Evolutionary conservation across 1,139 yeast genomes (phyloP).

Genomic region (Debaryomyces nepalensis): DNA sequence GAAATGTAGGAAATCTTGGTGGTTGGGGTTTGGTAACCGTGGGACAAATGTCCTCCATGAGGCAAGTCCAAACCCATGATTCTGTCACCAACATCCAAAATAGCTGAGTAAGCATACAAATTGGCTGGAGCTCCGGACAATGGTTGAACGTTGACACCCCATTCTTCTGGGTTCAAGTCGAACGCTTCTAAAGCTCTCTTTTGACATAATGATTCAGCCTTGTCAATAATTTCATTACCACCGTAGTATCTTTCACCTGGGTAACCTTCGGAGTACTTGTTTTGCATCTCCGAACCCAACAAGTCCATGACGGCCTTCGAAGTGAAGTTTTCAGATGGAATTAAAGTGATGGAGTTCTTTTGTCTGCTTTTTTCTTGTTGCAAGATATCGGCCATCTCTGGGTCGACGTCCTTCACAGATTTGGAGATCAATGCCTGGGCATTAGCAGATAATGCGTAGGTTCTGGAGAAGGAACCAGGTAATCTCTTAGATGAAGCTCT

Average conservation of each 20-base stretch:
- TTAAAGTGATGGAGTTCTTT: conserved; percentile 85
- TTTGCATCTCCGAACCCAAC: conserved; percentile 94
- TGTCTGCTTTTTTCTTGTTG: conserved; percentile 79
- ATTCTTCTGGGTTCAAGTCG: conserved; percentile 69
- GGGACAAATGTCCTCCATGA: conserved; percentile 96
- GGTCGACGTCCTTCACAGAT: conserved; percentile 71
- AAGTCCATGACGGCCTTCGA: conserved; percentile 93
- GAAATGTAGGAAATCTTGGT: conserved; percentile 90
- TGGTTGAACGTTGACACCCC: conserved; percentile 98
- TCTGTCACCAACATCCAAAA: conserved; percentile 89
- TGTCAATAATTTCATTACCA: conserved; percentile 92
- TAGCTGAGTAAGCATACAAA: conserved; percentile 90
- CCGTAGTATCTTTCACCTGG: conserved; percentile 98
- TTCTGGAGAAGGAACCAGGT: conserved; percentile 22
- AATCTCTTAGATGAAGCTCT: conserved; percentile 23
- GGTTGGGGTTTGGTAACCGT: conserved; percentile 90
- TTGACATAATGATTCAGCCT: conserved; percentile 88
- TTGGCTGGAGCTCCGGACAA: conserved; percentile 97
- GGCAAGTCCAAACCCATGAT: conserved; percentile 96
- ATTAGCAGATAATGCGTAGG: conserved; percentile 53
- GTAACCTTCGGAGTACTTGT: conserved; percentile 98
- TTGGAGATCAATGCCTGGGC: conserved; percentile 64
- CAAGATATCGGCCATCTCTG: conserved; percentile 82
- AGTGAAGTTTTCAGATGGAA: conserved; percentile 95
- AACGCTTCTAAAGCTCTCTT: conserved; percentile 90